These are phyloP conservation scores for Ceratobasidium sp. DNA, from an alignment of 1,284 basidiomycete genomes.

Conservation along the genomic window DNA sequence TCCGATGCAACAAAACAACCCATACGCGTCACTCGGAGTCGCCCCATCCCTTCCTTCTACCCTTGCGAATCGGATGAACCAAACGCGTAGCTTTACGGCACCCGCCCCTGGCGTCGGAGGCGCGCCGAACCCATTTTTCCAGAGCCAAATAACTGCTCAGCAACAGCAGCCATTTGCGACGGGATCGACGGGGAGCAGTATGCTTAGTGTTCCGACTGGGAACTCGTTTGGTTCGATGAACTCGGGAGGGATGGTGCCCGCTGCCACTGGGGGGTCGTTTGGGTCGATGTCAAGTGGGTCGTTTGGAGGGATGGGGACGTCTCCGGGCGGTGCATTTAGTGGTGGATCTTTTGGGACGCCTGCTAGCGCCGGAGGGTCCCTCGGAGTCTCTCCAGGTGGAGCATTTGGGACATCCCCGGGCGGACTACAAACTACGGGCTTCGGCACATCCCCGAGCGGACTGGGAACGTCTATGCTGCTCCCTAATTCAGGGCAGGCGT, in stretches of 20 bases:
- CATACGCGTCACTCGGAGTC: constrained; percentile 27
- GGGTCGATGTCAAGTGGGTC: constrained; percentile 3
- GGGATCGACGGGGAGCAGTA: constrained; percentile 31
- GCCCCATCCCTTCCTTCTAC: constrained; percentile 17
- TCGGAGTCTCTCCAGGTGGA: constrained; percentile 13
- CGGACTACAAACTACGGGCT: neutral
- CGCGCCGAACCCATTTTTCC: constrained; percentile 42
- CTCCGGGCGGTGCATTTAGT: constrained; percentile 20
- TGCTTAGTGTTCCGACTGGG: constrained; percentile 21
- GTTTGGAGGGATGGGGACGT: constrained; percentile 18
- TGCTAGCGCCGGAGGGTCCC: neutral
- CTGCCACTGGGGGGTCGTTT: constrained; percentile 36
- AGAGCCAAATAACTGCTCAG: neutral
- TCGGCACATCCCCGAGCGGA: constrained; percentile 27
- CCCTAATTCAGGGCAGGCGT: neutral
- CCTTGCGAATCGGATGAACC: constrained; percentile 35
- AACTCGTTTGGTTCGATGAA: constrained; percentile 22
- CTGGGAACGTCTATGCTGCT: constrained; percentile 31
- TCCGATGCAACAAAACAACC: constrained; percentile 23
- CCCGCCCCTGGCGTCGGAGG: constrained; percentile 1
- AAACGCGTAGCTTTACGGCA: constrained; percentile 37
- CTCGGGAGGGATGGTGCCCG: constrained; percentile 4
- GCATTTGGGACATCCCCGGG: constrained; percentile 15
- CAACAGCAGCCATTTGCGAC: constrained; percentile 27
- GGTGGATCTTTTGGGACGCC: constrained; percentile 9